A percentile compares a stretch with the other conserved stretches of the same genome.
These are phyloP conservation scores for Knoxia roxburghii DNA, from an alignment of 257 asterid genomes.

Conservation along the genomic window DNA sequence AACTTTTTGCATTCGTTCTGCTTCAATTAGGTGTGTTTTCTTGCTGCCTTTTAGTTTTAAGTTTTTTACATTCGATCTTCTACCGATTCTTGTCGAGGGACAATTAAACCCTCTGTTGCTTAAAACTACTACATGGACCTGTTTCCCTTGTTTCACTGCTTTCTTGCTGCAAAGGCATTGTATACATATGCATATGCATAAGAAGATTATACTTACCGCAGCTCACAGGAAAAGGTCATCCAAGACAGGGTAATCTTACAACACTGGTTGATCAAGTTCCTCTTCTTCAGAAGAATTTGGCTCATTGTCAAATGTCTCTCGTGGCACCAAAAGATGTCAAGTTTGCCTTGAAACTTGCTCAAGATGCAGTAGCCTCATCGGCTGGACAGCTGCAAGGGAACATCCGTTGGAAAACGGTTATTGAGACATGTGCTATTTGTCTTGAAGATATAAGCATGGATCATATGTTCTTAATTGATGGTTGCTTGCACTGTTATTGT, in stretches of 20 bases:
- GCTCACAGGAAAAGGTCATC: conserved; percentile 32
- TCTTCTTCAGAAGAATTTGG: conserved; percentile 33
- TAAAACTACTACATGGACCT: too few species aligned
- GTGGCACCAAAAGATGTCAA: conserved; percentile 26
- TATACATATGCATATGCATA: background rate
- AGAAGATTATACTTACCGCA: conserved; percentile 22
- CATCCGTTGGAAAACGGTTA: conserved; percentile 17
- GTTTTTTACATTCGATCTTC: too few species aligned
- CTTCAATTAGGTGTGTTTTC: too few species aligned
- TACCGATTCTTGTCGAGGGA: too few species aligned
- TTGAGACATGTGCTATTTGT: conserved; percentile 46
- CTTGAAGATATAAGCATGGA: conserved; percentile 34
- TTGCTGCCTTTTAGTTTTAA: too few species aligned
- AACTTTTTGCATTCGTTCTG: too few species aligned
- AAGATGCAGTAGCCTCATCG: conserved; percentile 30
- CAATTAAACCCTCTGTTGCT: too few species aligned
- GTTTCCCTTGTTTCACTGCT: background rate
- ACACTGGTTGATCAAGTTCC: conserved; percentile 30
- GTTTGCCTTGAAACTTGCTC: conserved; percentile 41
- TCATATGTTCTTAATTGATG: conserved; percentile 36
- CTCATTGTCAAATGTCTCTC: conserved; percentile 17
- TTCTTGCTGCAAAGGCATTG: background rate
- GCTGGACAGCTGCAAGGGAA: conserved; percentile 21
- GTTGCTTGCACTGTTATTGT: conserved; percentile 51
- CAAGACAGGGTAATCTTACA: conserved; percentile 18